Conservation (phyloP, 2,329 filamentous ascomycete genomes). For the Fusarium temperatum region DNA sequence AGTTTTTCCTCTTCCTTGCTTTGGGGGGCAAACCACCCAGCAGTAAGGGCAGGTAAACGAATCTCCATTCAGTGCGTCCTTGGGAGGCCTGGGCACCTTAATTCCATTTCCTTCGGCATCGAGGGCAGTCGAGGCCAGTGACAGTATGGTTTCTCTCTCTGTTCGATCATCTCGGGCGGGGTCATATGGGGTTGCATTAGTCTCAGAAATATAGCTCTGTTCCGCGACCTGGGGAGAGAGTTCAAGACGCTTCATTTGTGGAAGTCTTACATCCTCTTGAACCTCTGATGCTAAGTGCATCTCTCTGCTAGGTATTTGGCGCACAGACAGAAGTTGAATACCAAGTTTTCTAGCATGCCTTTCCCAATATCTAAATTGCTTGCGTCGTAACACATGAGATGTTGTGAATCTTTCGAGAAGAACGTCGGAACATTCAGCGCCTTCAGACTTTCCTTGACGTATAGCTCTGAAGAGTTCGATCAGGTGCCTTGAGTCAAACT, state of each 20-base stretch:
- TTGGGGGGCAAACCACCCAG: not conserved
- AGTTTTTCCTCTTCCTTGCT: rapidly evolving
- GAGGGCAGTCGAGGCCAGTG: not conserved
- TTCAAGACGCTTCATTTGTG: rapidly evolving
- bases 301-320: not conserved
- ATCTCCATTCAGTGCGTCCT: not conserved
- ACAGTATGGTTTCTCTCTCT: not conserved
- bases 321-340: not conserved
- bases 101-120: not conserved
- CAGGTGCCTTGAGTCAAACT: not conserved
- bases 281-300: rapidly evolving
- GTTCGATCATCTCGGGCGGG: not conserved
- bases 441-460: rapidly evolving
- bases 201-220: not conserved
- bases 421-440: rapidly evolving
- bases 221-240: rapidly evolving
- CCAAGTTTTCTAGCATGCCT: not conserved
- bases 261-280: rapidly evolving
- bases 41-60: not conserved
- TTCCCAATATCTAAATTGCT: not conserved
- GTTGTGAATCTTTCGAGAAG: not conserved
- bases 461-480: rapidly evolving
- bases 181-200: not conserved
- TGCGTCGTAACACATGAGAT: rapidly evolving
- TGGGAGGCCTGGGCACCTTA: not conserved